A percentile compares a stretch with the other conserved stretches of the same genome.
Conservation (phyloP, 2,329 filamentous ascomycete genomes). For the Raffaelea arxii region DNA sequence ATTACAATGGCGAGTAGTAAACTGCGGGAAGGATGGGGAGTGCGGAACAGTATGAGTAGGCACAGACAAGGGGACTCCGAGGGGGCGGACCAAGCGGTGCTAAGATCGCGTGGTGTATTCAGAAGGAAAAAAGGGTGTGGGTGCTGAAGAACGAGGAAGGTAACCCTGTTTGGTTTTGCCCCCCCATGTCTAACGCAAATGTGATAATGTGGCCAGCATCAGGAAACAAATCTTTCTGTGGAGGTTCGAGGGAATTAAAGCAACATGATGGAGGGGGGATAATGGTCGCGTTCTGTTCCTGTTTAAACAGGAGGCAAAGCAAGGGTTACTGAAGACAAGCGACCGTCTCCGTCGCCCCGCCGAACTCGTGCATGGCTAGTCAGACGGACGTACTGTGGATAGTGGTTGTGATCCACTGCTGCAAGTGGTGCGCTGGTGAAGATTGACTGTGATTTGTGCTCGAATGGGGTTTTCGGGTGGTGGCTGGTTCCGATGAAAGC, state of each 20-base stretch:
- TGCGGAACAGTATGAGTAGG: too few species aligned
- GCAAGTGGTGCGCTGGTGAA: neutral
- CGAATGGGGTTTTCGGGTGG: too few species aligned
- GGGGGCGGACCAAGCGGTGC: slow-evolving; percentile 8
- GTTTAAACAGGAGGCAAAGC: neutral
- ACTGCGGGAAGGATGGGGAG: slow-evolving; percentile 8
- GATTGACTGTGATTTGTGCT: too few species aligned
- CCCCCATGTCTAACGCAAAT: too few species aligned
- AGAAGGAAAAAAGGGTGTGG: slow-evolving; percentile 1
- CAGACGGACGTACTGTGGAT: too few species aligned
- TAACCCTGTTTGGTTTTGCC: too few species aligned
- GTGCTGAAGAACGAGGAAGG: too few species aligned
- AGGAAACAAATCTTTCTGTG: too few species aligned
- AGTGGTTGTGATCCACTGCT: too few species aligned
- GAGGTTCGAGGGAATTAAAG: slow-evolving; percentile 5
- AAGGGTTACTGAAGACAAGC: neutral
- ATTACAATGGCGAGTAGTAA: neutral
- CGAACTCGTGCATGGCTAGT: neutral
- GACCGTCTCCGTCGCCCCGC: neutral
- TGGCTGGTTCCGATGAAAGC: too few species aligned
- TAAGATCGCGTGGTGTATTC: slow-evolving; percentile 4
- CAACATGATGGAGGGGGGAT: neutral
- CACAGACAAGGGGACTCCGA: slow-evolving; percentile 1
- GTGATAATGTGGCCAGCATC: too few species aligned
- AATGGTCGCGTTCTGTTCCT: neutral